phyloP scores from a whole-genome alignment of 2,329 filamentous ascomycete genomes.

The Amesomyces nigricolor region DNA sequence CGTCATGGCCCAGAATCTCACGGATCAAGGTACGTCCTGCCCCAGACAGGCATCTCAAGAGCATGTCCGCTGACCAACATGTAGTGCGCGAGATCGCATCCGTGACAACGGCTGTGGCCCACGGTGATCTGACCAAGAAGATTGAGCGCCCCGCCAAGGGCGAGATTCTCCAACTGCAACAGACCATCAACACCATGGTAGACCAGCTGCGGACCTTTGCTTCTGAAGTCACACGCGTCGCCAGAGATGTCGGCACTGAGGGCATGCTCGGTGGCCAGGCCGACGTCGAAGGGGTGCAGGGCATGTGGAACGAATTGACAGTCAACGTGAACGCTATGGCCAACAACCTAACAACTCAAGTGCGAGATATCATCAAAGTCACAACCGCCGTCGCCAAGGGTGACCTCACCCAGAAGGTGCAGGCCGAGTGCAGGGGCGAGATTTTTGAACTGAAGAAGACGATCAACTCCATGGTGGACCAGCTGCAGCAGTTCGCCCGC shows the following conservation, averaged over 20 bases:
- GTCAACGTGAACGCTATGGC: slow-evolving; percentile 87
- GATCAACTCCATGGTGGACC: slow-evolving; percentile 99
- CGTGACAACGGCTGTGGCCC: slow-evolving; percentile 76
- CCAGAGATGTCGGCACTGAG: slow-evolving; percentile 77
- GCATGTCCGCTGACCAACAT: background rate
- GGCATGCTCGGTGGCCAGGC: slow-evolving; percentile 78
- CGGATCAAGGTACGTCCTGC: slow-evolving; percentile 56
- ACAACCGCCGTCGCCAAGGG: slow-evolving; percentile 70
- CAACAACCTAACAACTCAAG: slow-evolving; percentile 79
- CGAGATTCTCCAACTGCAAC: slow-evolving; percentile 76
- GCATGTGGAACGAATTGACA: slow-evolving; percentile 84
- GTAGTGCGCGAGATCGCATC: slow-evolving; percentile 76
- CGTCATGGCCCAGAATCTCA: slow-evolving; percentile 77
- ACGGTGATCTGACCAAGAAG: slow-evolving; percentile 78
- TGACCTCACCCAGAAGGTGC: slow-evolving; percentile 94
- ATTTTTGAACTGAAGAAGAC: slow-evolving; percentile 94
- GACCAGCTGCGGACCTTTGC: slow-evolving; percentile 79
- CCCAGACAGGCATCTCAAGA: background rate
- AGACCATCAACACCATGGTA: slow-evolving; percentile 87
- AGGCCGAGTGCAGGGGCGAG: slow-evolving; percentile 86
- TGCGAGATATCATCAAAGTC: slow-evolving; percentile 88
- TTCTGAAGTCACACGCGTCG: slow-evolving; percentile 76
- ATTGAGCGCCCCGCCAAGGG: slow-evolving; percentile 75
- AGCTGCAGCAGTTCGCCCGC: slow-evolving; percentile 90
- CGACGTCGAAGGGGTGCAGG: slow-evolving; percentile 76